Conservation (phyloP, 192 early-diverging fungal genomes). For the Backusella tuberculispora region DNA sequence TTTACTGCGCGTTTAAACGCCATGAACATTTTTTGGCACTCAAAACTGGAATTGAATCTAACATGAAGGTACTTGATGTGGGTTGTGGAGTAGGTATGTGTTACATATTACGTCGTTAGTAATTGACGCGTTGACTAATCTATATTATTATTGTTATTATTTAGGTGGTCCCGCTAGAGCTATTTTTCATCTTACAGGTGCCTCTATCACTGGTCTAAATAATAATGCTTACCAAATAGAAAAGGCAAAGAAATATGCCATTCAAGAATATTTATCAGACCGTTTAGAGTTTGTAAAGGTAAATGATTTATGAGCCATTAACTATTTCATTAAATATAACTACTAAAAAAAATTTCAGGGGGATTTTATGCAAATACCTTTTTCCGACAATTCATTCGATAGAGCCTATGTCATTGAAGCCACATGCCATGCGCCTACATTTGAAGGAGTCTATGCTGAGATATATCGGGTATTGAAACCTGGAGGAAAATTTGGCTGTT, state of each 20-base stretch:
- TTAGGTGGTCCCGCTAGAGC: constrained; percentile 90
- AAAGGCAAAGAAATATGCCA: constrained; percentile 73
- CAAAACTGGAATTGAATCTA: constrained; percentile 65
- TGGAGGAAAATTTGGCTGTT: constrained; percentile 88
- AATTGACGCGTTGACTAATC: neutral
- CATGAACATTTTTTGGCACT: constrained; percentile 91
- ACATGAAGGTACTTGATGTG: constrained; percentile 82
- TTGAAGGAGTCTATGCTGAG: constrained; percentile 87
- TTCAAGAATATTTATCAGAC: constrained; percentile 61
- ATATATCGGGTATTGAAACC: constrained; percentile 93
- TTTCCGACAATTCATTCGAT: constrained; percentile 79
- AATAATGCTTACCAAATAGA: constrained; percentile 95
- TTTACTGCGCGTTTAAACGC: constrained; percentile 80
- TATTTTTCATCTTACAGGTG: constrained; percentile 84
- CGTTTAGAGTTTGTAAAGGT: constrained; percentile 55
- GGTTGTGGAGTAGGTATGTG: constrained; percentile 89
- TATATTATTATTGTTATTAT: neutral
- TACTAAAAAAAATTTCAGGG: constrained; percentile 50
- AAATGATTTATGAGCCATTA: neutral
- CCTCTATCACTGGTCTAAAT: constrained; percentile 88
- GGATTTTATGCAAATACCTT: constrained; percentile 89
- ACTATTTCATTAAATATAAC: neutral
- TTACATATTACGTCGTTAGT: neutral
- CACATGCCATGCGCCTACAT: constrained; percentile 83
- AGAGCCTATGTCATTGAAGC: constrained; percentile 96